Evolutionary conservation across 2,329 filamentous ascomycete genomes (phyloP).

Genomic region (Fusarium keratoplasticum): DNA sequence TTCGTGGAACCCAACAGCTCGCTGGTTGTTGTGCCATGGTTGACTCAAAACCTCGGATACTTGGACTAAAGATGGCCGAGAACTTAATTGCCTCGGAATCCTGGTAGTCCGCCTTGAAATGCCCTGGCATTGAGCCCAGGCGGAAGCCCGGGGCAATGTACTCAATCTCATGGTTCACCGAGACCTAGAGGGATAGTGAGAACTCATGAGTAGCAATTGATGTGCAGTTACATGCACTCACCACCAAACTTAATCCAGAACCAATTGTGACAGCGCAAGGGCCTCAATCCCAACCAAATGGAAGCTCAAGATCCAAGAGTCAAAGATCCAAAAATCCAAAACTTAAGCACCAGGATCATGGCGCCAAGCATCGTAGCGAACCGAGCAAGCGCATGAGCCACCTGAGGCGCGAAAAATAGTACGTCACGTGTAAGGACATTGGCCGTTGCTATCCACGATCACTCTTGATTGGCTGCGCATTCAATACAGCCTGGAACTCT

Average conservation of each 20-base stretch:
- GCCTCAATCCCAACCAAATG: constrained; percentile 7
- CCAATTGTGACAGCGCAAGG: background rate
- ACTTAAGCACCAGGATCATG: constrained; percentile 20
- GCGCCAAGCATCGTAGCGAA: constrained; percentile 6
- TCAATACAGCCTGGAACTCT: background rate
- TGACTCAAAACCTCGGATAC: constrained; percentile 11
- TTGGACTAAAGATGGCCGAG: constrained; percentile 14
- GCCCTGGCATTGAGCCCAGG: constrained; percentile 38
- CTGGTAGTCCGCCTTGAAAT: constrained; percentile 26
- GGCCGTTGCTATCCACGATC: background rate
- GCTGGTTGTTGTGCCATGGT: constrained; percentile 25
- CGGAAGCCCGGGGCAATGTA: constrained; percentile 36
- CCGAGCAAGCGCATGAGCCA: background rate
- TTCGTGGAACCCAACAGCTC: constrained; percentile 41
- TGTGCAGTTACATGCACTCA: constrained; percentile 18
- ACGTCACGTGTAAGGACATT: constrained; percentile 23
- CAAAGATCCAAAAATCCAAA: constrained; percentile 22
- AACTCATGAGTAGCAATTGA: constrained; percentile 16
- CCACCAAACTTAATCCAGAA: constrained; percentile 2
- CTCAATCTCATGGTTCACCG: constrained; percentile 36
- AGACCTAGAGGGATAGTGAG: constrained; percentile 17
- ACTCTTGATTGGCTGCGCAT: constrained; percentile 37
- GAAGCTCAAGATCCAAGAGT: constrained; percentile 6
- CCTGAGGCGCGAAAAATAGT: background rate
- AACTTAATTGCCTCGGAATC: constrained; percentile 6